A percentile compares a stretch with the other conserved stretches of the same genome.
These are phyloP conservation scores for Septoria petroselini DNA, from an alignment of 2,329 filamentous ascomycete genomes.

Conservation along the genomic window DNA sequence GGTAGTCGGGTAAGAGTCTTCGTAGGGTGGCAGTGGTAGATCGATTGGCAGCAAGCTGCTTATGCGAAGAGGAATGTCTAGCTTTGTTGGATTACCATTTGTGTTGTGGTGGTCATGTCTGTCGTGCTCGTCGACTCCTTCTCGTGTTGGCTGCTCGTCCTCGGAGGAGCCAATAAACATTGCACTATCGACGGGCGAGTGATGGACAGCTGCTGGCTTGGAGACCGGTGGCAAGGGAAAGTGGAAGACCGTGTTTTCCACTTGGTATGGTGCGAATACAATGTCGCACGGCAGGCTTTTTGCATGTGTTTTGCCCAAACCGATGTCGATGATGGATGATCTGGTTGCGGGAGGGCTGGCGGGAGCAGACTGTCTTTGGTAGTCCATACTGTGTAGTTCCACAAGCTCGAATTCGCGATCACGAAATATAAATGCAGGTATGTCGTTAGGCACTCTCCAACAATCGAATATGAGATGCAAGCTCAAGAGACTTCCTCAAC, in stretches of 20 bases:
- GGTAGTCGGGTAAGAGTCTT: background rate
- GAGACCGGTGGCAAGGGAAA: conserved; percentile 12
- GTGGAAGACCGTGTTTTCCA: conserved; percentile 16
- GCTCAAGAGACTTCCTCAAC: too few species aligned
- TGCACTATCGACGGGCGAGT: background rate
- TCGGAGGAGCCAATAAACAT: background rate
- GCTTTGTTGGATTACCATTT: background rate
- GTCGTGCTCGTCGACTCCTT: background rate
- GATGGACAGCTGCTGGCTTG: background rate
- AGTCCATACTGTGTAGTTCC: background rate
- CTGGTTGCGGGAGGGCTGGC: background rate
- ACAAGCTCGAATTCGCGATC: too few species aligned
- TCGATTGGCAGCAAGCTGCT: background rate
- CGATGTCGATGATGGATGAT: conserved; percentile 10
- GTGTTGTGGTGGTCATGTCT: conserved; percentile 1
- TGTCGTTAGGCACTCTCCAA: too few species aligned
- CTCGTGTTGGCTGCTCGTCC: background rate
- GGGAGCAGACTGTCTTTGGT: background rate
- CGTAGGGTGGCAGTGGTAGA: background rate
- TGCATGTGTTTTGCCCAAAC: conserved; percentile 16
- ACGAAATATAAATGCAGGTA: too few species aligned
- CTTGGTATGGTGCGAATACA: conserved; percentile 13
- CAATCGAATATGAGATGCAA: too few species aligned
- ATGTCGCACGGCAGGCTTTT: conserved; percentile 13
- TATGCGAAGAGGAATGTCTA: background rate